Percentiles rank a stretch among this genome's conserved stretches.
These are phyloP conservation scores for Coniosporium apollinis DNA, from an alignment of 495 filamentous ascomycete genomes.

Conservation along the genomic window DNA sequence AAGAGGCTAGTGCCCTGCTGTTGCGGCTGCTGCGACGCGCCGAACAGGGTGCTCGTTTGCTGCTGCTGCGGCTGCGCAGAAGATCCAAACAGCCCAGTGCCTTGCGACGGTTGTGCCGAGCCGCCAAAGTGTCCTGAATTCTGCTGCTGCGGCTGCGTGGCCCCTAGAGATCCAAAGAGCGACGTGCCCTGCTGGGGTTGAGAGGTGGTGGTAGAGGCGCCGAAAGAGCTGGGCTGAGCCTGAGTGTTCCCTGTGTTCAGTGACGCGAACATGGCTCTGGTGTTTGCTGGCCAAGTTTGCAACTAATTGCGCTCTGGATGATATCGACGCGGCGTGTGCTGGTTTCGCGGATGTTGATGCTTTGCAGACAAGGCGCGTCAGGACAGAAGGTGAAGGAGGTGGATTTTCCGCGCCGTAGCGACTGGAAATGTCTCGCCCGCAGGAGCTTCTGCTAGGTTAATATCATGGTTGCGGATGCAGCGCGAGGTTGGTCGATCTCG, in stretches of 20 bases:
- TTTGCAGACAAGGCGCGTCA: no score
- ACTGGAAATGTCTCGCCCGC: no score
- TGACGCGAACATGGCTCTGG: background rate
- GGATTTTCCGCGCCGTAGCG: no score
- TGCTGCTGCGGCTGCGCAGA: conserved; percentile 11
- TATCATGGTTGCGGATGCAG: no score
- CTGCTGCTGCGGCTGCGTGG: conserved; percentile 9
- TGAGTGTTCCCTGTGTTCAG: conserved; percentile 16
- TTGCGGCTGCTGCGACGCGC: conserved; percentile 26
- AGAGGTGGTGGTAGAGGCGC: conserved; percentile 8
- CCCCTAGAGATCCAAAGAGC: conserved; percentile 15
- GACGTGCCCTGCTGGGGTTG: conserved; percentile 12
- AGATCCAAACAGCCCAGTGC: background rate
- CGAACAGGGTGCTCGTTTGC: conserved; percentile 24
- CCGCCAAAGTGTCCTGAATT: conserved; percentile 17
- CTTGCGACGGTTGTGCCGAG: conserved; percentile 15
- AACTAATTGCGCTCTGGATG: no score
- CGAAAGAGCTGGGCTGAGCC: conserved; percentile 23
- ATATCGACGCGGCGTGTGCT: no score
- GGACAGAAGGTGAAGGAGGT: no score
- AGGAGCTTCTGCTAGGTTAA: no score
- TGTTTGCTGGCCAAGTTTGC: no score
- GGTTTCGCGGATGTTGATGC: no score
- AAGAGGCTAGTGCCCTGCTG: conserved; percentile 19
- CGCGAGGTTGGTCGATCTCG: no score